Percentiles rank a stretch among this genome's conserved stretches.
Evolutionary conservation across 164 flowering plant genomes (phyloP).

Genomic region (Sextonia rubra): DNA sequence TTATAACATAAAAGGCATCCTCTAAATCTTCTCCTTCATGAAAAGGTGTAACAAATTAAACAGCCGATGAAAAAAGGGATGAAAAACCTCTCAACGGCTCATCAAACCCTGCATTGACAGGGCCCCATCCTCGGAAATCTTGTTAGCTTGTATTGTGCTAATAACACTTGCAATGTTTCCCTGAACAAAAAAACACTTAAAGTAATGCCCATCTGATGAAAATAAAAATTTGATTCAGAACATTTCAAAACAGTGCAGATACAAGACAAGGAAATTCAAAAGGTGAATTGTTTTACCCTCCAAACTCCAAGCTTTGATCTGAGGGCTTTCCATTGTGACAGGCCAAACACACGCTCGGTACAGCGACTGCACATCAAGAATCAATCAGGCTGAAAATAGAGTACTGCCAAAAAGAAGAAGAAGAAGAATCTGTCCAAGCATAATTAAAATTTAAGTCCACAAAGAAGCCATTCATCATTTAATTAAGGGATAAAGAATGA

Average conservation of each 20-base stretch:
- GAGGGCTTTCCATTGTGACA: conserved; percentile 69
- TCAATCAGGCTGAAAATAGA: not conserved
- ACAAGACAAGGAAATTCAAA: not conserved
- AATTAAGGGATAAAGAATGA: too few relatives aligned
- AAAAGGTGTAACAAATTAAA: not conserved
- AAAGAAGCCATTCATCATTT: too few relatives aligned
- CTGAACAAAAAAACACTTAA: conserved; percentile 27
- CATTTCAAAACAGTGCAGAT: not conserved
- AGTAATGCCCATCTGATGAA: not conserved
- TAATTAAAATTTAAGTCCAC: too few relatives aligned
- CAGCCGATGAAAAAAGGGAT: not conserved
- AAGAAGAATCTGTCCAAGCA: too few relatives aligned
- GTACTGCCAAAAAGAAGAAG: too few relatives aligned
- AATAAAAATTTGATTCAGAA: not conserved
- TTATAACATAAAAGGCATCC: not conserved
- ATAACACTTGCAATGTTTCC: conserved; percentile 64
- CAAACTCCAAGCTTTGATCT: conserved; percentile 64
- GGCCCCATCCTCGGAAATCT: conserved; percentile 53
- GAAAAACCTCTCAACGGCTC: conserved; percentile 34
- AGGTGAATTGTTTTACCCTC: conserved; percentile 53
- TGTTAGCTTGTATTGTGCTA: conserved; percentile 74
- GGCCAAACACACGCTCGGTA: conserved; percentile 74
- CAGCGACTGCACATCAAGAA: conserved; percentile 52
- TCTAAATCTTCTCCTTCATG: not conserved
- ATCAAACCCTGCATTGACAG: conserved; percentile 55